A percentile compares a stretch with the other conserved stretches of the same genome.
Evolutionary conservation across 148 eudicot genomes (phyloP).

Genomic region (Chenopodium quinoa): DNA sequence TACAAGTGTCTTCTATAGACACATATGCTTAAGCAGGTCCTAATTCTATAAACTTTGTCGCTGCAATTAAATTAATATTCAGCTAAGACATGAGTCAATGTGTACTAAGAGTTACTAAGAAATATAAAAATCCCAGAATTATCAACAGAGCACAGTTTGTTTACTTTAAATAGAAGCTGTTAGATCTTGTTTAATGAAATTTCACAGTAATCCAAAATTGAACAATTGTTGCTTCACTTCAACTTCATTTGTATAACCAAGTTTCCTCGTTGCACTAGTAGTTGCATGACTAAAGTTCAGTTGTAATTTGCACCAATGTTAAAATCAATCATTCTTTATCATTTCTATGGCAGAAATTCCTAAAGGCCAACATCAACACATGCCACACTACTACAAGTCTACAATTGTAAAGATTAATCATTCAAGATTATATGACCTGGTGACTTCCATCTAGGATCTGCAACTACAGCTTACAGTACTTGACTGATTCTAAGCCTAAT

Average conservation of each 20-base stretch:
- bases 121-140: background rate
- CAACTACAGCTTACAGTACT: background rate
- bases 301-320: background rate
- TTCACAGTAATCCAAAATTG: background rate
- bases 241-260: background rate
- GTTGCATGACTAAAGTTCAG: background rate
- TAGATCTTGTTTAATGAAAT: background rate
- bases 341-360: background rate
- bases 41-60: background rate
- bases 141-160: background rate
- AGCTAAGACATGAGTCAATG: background rate
- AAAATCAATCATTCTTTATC: background rate
- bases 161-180: background rate
- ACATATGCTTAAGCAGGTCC: background rate
- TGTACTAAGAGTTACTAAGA: background rate
- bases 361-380: background rate
- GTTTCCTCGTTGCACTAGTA: background rate
- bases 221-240: background rate
- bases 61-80: background rate
- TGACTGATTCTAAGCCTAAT: background rate
- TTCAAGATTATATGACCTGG: background rate
- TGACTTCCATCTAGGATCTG: background rate
- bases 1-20: background rate
- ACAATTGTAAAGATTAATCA: background rate
- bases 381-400: background rate